These are phyloP conservation scores for Adenanthera pavonina DNA, from an alignment of 306 rosid genomes.

Conservation along the genomic window DNA sequence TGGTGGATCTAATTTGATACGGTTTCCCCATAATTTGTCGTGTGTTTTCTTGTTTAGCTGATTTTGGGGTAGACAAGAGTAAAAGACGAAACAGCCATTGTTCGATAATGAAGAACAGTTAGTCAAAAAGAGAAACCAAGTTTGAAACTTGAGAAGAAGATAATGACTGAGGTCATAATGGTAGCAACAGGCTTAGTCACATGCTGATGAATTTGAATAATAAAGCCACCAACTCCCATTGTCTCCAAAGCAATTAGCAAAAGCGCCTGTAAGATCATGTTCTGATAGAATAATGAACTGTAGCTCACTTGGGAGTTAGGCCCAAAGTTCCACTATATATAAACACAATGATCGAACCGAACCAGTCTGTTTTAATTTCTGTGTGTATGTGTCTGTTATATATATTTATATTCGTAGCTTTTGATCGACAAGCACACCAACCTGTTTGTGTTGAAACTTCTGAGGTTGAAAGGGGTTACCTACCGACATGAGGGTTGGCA, in stretches of 20 bases:
- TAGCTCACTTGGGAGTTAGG: slow-evolving; percentile 16
- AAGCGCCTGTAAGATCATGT: background rate
- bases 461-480: background rate
- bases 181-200: background rate
- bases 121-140: background rate
- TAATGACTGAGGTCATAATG: background rate
- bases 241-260: slow-evolving; percentile 1
- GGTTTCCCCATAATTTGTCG: background rate
- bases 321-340: background rate
- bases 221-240: background rate
- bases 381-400: too few relatives aligned
- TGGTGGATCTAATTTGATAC: background rate
- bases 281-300: background rate
- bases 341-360: background rate
- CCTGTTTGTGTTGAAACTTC: background rate
- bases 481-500: slow-evolving; percentile 31
- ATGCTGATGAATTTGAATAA: slow-evolving; percentile 5
- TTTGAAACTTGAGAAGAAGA: background rate
- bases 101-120: background rate
- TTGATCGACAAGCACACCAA: too few relatives aligned
- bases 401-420: too few relatives aligned
- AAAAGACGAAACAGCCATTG: background rate
- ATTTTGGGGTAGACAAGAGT: background rate
- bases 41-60: background rate
- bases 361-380: too few relatives aligned